These are phyloP conservation scores for Solanum virginianum DNA, from an alignment of 257 asterid species.

Conservation along the genomic window DNA sequence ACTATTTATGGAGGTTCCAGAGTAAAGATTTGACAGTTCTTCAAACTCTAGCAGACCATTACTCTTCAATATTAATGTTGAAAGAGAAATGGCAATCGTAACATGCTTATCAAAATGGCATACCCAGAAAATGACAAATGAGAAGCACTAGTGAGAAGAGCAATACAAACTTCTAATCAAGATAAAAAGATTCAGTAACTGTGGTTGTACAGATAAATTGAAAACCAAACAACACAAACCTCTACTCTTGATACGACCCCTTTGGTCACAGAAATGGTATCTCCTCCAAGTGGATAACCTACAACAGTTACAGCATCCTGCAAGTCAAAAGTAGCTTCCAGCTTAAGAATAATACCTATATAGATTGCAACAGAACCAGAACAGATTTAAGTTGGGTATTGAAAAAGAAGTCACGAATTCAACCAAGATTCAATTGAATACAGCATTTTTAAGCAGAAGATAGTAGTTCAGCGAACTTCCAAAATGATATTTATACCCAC, in stretches of 20 bases:
- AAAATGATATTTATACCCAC: background rate
- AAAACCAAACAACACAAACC: slow-evolving; percentile 28
- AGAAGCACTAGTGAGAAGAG: background rate
- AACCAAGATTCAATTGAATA: background rate
- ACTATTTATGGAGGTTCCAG: background rate
- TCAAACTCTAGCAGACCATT: background rate
- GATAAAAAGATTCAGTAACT: background rate
- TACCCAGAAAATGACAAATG: background rate
- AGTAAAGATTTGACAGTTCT: background rate
- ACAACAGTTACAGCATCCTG: slow-evolving; percentile 96
- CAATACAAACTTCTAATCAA: background rate
- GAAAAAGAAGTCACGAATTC: background rate
- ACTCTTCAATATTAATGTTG: background rate
- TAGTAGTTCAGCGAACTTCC: background rate
- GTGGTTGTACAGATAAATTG: background rate
- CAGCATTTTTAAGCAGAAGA: background rate
- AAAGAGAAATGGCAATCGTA: background rate
- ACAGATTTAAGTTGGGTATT: background rate
- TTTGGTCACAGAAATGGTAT: slow-evolving; percentile 94
- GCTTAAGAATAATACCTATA: background rate
- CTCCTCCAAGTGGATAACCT: slow-evolving; percentile 99
- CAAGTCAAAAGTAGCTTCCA: slow-evolving; percentile 1
- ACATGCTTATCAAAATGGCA: background rate
- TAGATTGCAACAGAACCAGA: background rate
- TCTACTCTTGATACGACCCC: slow-evolving; percentile 98